Evolutionary conservation across 176 grass and related monocot species (phyloP), one percentile per base, ranked within the genome.

Genomic region (Pontederia paniculata): DNA sequence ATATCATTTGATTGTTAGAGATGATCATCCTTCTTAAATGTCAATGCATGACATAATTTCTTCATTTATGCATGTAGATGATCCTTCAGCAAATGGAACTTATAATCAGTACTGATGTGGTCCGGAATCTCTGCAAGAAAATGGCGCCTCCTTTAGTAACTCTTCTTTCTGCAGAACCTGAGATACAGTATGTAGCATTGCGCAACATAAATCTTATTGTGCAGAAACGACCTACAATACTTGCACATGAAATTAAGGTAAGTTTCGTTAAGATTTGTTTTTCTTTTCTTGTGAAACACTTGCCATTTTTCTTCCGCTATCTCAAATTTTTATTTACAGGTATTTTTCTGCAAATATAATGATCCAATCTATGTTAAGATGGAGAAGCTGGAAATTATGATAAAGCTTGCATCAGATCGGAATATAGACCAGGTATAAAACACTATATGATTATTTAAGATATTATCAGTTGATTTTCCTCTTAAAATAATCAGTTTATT

Each of bases 291-390:
- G 8, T 23, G 23, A 50, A 16, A 15, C 21, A 54, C 16, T 43
- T 0, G 28, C 47, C 22, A 44, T 60, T 81, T 7, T 71, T 57
- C 19, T 25, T 44, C 15, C 55, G 20, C 14, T 43, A 1, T 52
- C 25, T 57, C 67, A 47, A 45, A 18, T 9, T 45, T 69, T 53
- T 41, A 31, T 68, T 23, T 68, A 55, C 79, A 97, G 93, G 93
- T 98, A 50, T 98, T 98, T 80, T 98, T 98, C 80, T 98, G 93
- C 87, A 98, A 98, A 76, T 98, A 98, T 70, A 98, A 98, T 48
- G 60, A 63, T 17, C 60, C 60, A 48, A 77, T 98, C 65, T 98
- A 98, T 80, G 93, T 98, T 61, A 98, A 98, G 77, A 98, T 91
- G 86, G 93, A 98, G 71, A 98, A 98, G 58, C 61, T 98, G 52